Evolutionary conservation across 2,329 filamentous ascomycete genomes (phyloP), one percentile per base, ranked within the genome.

Genomic region (Aspergillus oerlinghausenensis): DNA sequence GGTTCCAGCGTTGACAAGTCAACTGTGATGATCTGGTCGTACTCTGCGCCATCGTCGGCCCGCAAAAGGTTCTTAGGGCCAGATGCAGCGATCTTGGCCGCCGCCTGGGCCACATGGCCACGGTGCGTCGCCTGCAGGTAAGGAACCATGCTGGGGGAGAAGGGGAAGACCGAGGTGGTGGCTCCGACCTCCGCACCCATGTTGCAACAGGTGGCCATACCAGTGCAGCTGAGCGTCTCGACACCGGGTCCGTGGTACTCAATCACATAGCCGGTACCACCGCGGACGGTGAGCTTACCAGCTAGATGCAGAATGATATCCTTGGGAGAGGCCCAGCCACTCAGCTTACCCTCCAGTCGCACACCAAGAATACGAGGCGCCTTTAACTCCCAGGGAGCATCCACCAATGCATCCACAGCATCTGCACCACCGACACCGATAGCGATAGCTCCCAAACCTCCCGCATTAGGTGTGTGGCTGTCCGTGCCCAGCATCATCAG

Each of bases 401-500:
- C 92, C 2, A 97, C 94, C 43, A 99, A 84, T 7, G 93, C 94
- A 77, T 99, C 94, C 2, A 99, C 94, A 25, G 94, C 94, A 77
- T 99, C 94, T 25, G 94, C 94, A 69, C 94, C 94, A 70, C 94
- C 94, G 35, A 99, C 94, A 73, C 94, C 94, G 72, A 99, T 97
- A 8, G 94, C 94, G 67, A 97, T 91, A 3, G 91, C 92, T 65
- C 89, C 92, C 54, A 97, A 80, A 57, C 94, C 94, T 66, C 94
- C 94, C n/a, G 91, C 94, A 71, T 97, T 99, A 47, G 94, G 94
- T 49, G 92, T 97, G 76, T 99, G 94, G 69, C 90, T 96, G 76
- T 99, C 94, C 29, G 94, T 99, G 55, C 94, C 94, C 43, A 99
- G 84, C 92, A 99, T 97, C 92, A 99, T 97, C 66, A 97, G 77